phyloP scores from a whole-genome alignment of 2,329 filamentous ascomycete genomes.

The Lachnellula arida region DNA sequence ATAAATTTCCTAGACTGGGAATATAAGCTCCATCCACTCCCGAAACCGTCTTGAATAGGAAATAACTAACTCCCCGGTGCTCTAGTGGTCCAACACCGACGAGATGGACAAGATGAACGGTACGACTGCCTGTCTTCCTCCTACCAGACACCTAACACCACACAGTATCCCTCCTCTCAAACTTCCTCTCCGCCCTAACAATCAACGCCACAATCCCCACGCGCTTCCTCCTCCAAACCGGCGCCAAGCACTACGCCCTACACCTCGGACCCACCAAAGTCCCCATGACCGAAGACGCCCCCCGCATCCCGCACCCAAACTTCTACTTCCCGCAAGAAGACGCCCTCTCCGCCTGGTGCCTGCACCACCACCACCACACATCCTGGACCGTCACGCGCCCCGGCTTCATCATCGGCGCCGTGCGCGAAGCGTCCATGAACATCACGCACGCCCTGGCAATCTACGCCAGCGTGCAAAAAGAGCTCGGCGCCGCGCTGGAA shows the following conservation, averaged over 20 bases:
- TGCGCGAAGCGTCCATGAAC: conserved; percentile 25
- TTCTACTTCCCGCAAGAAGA: conserved; percentile 21
- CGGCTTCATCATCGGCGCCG: conserved; percentile 16
- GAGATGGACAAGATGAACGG: conserved; percentile 13
- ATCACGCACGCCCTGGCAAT: conserved; percentile 13
- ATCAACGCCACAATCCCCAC: conserved; percentile 13
- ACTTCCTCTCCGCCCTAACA: conserved; percentile 15
- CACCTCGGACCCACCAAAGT: conserved; percentile 27
- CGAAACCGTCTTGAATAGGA: too few relatives aligned
- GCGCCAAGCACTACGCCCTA: conserved; percentile 32
- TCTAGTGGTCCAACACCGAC: conserved; percentile 3
- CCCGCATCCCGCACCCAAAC: conserved; percentile 3
- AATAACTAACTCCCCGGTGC: not conserved
- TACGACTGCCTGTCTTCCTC: not conserved
- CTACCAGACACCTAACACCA: too few relatives aligned
- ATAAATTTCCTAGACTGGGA: too few relatives aligned
- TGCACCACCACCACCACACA: conserved; percentile 3
- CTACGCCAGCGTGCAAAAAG: conserved; percentile 27
- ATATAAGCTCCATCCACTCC: too few relatives aligned
- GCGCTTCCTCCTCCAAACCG: conserved; percentile 29
- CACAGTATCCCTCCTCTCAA: conserved; percentile 1
- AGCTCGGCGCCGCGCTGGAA: conserved; percentile 30
- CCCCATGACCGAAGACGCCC: conserved; percentile 21
- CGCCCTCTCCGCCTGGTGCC: conserved; percentile 6
- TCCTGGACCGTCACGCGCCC: conserved; percentile 14